phyloP scores from a whole-genome alignment of 768 basidiomycete species.

The Fomitopsis pulvina region DNA sequence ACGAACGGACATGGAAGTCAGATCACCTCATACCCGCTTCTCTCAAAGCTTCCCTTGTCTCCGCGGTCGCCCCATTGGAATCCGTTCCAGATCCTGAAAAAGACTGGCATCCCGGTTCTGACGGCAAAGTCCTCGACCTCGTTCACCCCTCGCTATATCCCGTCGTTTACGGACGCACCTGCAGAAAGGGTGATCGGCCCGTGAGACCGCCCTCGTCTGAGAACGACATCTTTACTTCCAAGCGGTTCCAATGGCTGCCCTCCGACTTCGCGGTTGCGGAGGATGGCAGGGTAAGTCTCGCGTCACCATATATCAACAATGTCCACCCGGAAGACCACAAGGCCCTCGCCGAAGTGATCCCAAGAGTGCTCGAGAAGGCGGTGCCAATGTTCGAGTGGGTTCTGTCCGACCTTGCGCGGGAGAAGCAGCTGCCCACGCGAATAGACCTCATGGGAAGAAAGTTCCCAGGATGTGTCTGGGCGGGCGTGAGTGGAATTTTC shows the following conservation, averaged over 20 bases:
- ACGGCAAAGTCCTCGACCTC: slow-evolving; percentile 37
- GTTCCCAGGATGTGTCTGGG: not conserved
- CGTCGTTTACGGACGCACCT: not conserved
- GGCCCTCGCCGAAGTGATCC: slow-evolving; percentile 14
- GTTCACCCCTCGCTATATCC: slow-evolving; percentile 41
- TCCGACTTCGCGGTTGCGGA: slow-evolving; percentile 23
- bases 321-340: slow-evolving; percentile 17
- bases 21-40: slow-evolving; percentile 3
- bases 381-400: slow-evolving; percentile 25
- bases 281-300: slow-evolving; percentile 13
- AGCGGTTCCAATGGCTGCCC: slow-evolving; percentile 22
- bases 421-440: not conserved
- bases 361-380: slow-evolving; percentile 13
- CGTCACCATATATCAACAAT: slow-evolving; percentile 25
- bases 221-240: slow-evolving; percentile 12
- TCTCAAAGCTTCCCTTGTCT: not conserved
- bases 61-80: slow-evolving; percentile 23
- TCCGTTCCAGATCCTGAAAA: slow-evolving; percentile 28
- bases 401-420: slow-evolving; percentile 7
- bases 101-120: slow-evolving; percentile 43
- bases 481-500: not conserved
- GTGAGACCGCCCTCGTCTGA: not conserved
- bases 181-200: not conserved
- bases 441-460: not conserved
- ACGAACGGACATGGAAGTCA: slow-evolving; percentile 2